Percentiles rank a stretch among this genome's conserved stretches.
Conservation (phyloP, 108 stramenopile species). For the Conticribra guillardii region DNA sequence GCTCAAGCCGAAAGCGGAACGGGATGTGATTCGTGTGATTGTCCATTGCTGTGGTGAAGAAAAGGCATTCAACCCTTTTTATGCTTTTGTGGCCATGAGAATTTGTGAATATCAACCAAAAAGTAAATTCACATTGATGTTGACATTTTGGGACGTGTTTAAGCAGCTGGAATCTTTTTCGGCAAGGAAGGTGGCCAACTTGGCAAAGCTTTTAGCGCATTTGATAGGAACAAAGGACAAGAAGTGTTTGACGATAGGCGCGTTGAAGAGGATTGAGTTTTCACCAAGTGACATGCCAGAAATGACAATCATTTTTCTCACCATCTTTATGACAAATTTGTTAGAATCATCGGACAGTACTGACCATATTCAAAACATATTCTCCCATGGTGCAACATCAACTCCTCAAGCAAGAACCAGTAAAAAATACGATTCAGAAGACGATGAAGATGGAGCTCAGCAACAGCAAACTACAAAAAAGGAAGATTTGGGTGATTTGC, state of each 20-base stretch:
- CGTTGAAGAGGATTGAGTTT: conserved; percentile 84
- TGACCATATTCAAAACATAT: conserved; percentile 51
- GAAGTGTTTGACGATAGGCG: conserved; percentile 66
- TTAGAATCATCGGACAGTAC: conserved; percentile 72
- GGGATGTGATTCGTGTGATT: conserved; percentile 93
- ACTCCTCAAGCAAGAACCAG: conserved; percentile 9
- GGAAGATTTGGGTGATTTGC: conserved; percentile 53
- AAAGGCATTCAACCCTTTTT: conserved; percentile 92
- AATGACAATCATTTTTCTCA: conserved; percentile 71
- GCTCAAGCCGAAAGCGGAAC: conserved; percentile 85
- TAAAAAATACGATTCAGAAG: conserved; percentile 36
- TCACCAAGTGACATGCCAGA: conserved; percentile 75
- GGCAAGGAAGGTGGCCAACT: conserved; percentile 82
- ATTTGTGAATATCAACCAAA: conserved; percentile 91
- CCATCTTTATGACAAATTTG: conserved; percentile 69
- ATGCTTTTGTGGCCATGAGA: conserved; percentile 86
- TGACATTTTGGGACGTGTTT: conserved; percentile 95
- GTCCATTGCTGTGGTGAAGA: conserved; percentile 94
- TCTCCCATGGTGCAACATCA: conserved; percentile 41
- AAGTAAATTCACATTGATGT: conserved; percentile 90
- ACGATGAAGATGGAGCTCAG: conserved; percentile 30
- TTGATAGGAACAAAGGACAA: conserved; percentile 72
- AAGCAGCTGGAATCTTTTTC: conserved; percentile 85
- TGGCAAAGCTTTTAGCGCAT: conserved; percentile 89
- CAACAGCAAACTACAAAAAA: conserved; percentile 35